Evolutionary conservation across 2,329 filamentous ascomycete genomes (phyloP).

Genomic region (Phyllachora maydis): DNA sequence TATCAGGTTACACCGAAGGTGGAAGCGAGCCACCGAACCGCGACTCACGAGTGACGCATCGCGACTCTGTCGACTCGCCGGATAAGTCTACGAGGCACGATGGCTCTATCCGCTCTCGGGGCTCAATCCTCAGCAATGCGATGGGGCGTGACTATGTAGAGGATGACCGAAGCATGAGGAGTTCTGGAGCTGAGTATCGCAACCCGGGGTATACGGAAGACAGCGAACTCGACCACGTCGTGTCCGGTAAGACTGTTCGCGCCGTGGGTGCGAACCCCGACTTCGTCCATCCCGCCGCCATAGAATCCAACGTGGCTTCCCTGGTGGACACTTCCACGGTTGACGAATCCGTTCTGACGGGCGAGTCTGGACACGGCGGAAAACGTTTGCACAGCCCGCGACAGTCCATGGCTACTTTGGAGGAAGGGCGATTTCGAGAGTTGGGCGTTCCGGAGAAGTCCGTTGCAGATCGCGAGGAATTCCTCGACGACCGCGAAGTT

Average conservation of each 20-base stretch:
- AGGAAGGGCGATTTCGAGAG: too few relatives aligned
- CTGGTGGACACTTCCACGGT: conserved; percentile 55
- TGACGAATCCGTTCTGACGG: conserved; percentile 48
- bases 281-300: conserved; percentile 52
- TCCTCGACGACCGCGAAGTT: conserved; percentile 16
- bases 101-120: conserved; percentile 20
- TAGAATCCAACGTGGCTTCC: conserved; percentile 83
- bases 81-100: conserved; percentile 31
- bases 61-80: conserved; percentile 38
- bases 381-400: too few relatives aligned
- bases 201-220: conserved; percentile 27
- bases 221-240: conserved; percentile 36
- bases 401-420: conserved; percentile 9
- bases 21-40: conserved; percentile 39
- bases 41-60: conserved; percentile 31
- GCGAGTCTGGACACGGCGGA: too few relatives aligned
- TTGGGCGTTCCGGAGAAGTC: too few relatives aligned
- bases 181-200: conserved; percentile 32
- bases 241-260: conserved; percentile 49
- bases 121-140: conserved; percentile 32
- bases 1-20: conserved; percentile 65
- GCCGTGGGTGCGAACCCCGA: conserved; percentile 54
- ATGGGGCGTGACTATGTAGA: conserved; percentile 31
- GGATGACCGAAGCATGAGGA: conserved; percentile 33
- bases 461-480: conserved; percentile 15